Evolutionary conservation across 2,329 filamentous ascomycete species (phyloP), one percentile per base, ranked within the genome.

Genomic region (Ilyonectria sp.): DNA sequence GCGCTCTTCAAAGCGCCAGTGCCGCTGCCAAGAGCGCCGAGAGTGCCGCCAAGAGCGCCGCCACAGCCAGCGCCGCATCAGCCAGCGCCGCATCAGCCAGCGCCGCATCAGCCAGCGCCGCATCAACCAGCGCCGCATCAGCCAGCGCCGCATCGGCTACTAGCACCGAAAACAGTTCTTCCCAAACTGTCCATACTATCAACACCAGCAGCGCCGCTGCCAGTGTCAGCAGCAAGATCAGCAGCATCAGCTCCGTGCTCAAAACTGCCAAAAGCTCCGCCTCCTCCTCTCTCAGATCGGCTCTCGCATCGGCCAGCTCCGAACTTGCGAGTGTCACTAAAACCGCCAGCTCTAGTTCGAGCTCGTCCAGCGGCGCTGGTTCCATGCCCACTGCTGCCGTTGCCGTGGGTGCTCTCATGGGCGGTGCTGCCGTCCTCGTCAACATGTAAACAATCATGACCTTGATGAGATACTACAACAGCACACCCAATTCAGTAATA

Each of bases 331-430:
- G 26, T 44, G 52, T 52, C 17, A 54, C 58, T 4, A 7, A 19
- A 7, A 44, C 58, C n/a, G 33, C 26, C 19, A 40, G 26, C 26
- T 26, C 26, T 26, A n/a, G 6, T 17, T 46, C 29, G 11, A 50
- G 44, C 31, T 43, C 58, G 17, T 40, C 57, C 5, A 29, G 19
- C 10, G 35, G 21, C 8, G 21, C 44, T 13, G 58, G 58, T n/a
- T 37, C 58, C 17, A 54, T 60, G 35, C 58, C 47, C 7, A 60
- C 58, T 13, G 58, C 58, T 35, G 58, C 58, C 21, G 33, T 60
- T 15, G 58, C 58, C 35, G n/a, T 60, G 21, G 58, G 58, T 15
- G 58, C 58, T 21, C 49, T 60, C 17, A 33, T 60, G 11, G 58
- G 58, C 17, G 58, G 58, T 33, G 58, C 58, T 19, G 58, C 49